Conservation (phyloP, 2,329 filamentous ascomycete genomes). For the Aspergillus sp. region DNA sequence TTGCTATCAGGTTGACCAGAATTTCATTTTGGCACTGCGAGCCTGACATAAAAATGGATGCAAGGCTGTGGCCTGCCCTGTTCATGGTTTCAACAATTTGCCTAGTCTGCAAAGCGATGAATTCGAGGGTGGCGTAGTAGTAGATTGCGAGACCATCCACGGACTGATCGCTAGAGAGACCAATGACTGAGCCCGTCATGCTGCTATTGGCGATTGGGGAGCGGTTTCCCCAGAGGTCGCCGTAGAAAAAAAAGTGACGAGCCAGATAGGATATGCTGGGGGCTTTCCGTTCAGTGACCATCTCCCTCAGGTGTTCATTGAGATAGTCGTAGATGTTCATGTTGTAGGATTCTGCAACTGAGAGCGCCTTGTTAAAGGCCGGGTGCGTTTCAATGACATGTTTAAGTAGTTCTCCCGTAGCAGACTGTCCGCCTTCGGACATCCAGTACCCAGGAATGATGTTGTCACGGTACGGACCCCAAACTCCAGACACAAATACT, state of each 20-base stretch:
- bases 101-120: slow-evolving; percentile 94
- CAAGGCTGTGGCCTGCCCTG: slow-evolving; percentile 80
- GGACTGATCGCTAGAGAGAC: slow-evolving; percentile 83
- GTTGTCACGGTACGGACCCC: slow-evolving; percentile 96
- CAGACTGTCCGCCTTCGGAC: slow-evolving; percentile 95
- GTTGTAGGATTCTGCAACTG: slow-evolving; percentile 78
- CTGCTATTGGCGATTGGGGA: slow-evolving; percentile 89
- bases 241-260: slow-evolving; percentile 98
- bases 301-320: slow-evolving; percentile 80
- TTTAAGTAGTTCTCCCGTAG: slow-evolving; percentile 90
- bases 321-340: slow-evolving; percentile 95
- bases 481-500: slow-evolving; percentile 93
- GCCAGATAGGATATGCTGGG: slow-evolving; percentile 83
- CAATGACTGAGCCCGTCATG: slow-evolving; percentile 90
- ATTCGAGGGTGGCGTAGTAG: slow-evolving; percentile 97
- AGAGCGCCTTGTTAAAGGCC: slow-evolving; percentile 78
- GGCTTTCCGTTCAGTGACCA: slow-evolving; percentile 70
- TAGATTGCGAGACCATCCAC: slow-evolving; percentile 85
- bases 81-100: slow-evolving; percentile 98
- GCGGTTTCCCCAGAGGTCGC: slow-evolving; percentile 94
- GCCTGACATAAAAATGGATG: slow-evolving; percentile 97
- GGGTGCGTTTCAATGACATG: slow-evolving; percentile 96
- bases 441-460: slow-evolving; percentile 93
- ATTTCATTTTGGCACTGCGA: slow-evolving; percentile 96
- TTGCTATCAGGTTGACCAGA: slow-evolving; percentile 88